phyloP scores from a whole-genome alignment of 2,329 filamentous ascomycete species.

The Aspergillus aculeatus region DNA sequence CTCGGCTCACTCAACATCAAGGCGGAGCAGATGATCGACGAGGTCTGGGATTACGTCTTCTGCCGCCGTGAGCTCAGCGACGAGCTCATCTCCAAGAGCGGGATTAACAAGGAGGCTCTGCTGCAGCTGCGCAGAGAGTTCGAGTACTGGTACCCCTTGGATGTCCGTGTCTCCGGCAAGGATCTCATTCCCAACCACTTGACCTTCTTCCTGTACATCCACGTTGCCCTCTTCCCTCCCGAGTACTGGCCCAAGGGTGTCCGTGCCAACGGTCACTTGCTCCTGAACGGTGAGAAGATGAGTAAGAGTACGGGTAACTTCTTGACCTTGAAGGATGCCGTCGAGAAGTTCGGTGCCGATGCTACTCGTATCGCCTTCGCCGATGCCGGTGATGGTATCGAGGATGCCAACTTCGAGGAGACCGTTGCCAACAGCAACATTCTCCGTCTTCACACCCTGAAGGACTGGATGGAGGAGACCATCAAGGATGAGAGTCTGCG shows the following conservation, averaged over 20 bases:
- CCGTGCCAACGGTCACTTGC: conserved; percentile 86
- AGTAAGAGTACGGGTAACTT: conserved; percentile 97
- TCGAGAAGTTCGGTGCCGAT: conserved; percentile 91
- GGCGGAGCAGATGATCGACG: conserved; percentile 86
- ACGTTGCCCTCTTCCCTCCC: conserved; percentile 81
- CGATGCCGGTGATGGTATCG: conserved; percentile 89
- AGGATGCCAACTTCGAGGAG: conserved; percentile 97
- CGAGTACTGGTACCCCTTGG: conserved; percentile 94
- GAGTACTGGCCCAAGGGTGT: conserved; percentile 87
- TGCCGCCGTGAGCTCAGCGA: conserved; percentile 69
- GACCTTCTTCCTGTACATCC: conserved; percentile 93
- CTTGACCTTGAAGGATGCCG: conserved; percentile 80
- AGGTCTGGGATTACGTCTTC: conserved; percentile 96
- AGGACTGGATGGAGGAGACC: conserved; percentile 91
- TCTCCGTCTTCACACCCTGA: conserved; percentile 75
- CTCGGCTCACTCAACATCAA: conserved; percentile 68
- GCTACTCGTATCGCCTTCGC: conserved; percentile 87
- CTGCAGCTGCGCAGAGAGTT: conserved; percentile 85
- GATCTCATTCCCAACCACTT: conserved; percentile 91
- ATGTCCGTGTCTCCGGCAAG: conserved; percentile 85
- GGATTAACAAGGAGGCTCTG: conserved; percentile 71
- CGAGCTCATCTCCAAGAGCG: conserved; percentile 62
- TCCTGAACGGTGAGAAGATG: conserved; percentile 98
- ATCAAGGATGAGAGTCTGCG: conserved; percentile 72
- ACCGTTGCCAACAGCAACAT: conserved; percentile 89